A percentile compares a stretch with the other conserved stretches of the same genome.
Evolutionary conservation across 2,329 filamentous ascomycete genomes (phyloP).

Genomic region (Cytospora paraplurivora): DNA sequence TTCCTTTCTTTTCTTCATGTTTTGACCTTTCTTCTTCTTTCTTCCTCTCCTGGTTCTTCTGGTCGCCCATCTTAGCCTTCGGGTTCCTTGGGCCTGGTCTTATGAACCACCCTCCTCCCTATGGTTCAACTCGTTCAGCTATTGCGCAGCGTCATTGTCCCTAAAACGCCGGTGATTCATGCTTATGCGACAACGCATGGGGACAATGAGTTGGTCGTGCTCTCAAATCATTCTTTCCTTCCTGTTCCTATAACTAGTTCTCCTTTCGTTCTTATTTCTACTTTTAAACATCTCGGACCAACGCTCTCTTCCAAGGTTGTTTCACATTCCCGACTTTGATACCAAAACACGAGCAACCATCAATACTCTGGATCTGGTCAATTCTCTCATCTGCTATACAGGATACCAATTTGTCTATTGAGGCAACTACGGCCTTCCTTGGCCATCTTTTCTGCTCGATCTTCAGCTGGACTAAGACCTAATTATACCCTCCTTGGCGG

Average conservation of each 20-base stretch:
- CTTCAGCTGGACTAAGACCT: not conserved
- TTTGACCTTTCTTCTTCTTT: not conserved
- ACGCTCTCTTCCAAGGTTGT: not conserved
- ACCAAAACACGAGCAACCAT: not conserved
- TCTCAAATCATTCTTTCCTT: not conserved
- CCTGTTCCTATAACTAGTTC: not conserved
- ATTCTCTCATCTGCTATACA: not conserved
- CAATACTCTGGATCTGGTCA: not conserved
- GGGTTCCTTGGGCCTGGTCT: not conserved
- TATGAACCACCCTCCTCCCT: not conserved
- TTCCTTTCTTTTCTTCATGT: too few relatives aligned
- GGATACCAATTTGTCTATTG: not conserved
- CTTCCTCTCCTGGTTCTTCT: not conserved
- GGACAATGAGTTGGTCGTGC: not conserved
- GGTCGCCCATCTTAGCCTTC: not conserved
- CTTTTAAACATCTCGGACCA: not conserved
- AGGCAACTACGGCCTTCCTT: not conserved
- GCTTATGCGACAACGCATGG: not conserved
- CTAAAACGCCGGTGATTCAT: slow-evolving; percentile 10
- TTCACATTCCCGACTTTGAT: not conserved
- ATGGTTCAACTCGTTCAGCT: not conserved
- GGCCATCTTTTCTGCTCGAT: too few relatives aligned
- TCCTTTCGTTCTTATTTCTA: not conserved
- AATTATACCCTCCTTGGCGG: too few relatives aligned
- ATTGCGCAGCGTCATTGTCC: not conserved